Percentiles rank a stretch among this genome's conserved stretches.
These are phyloP conservation scores for Pelargonium myrrhifolium DNA, from an alignment of 441 rosid genomes.

Conservation along the genomic window DNA sequence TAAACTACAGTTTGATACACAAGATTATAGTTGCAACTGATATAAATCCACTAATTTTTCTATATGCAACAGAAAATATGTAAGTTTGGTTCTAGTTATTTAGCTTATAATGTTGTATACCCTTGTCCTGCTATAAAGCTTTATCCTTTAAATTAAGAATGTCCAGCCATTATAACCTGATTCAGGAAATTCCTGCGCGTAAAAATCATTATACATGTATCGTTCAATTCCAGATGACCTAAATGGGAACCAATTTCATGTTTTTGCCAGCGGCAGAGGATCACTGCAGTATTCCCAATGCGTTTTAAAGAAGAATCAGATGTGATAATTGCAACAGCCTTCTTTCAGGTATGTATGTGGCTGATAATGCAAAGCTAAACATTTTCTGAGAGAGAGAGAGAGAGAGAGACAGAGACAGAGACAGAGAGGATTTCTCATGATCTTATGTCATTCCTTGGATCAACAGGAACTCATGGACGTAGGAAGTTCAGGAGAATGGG, in stretches of 20 bases:
- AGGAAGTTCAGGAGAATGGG: conserved; percentile 59
- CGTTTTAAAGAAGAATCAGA: conserved; percentile 78
- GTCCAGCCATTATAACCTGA: not conserved
- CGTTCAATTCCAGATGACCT: not conserved
- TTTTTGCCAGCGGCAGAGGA: conserved; percentile 40
- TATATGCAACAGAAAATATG: not conserved
- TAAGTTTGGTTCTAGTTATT: not conserved
- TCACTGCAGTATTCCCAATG: conserved; percentile 77
- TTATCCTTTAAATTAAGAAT: too few species aligned
- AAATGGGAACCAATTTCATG: conserved; percentile 6
- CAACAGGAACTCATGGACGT: conserved; percentile 69
- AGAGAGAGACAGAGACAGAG: too few species aligned
- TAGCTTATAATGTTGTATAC: not conserved
- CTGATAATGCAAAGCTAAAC: conserved; percentile 8
- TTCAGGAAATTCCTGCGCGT: not conserved
- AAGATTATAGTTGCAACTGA: not conserved
- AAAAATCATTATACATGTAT: not conserved
- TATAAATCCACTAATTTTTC: not conserved
- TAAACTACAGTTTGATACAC: not conserved
- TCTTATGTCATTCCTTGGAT: conserved; percentile 1
- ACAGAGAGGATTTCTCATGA: not conserved
- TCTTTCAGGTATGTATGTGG: conserved; percentile 54
- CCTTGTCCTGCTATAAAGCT: not conserved
- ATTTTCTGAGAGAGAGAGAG: not conserved
- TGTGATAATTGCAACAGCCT: conserved; percentile 67